phyloP scores from a whole-genome alignment of 176 grass and related monocot genomes.

The Tuctoria greenei region DNA sequence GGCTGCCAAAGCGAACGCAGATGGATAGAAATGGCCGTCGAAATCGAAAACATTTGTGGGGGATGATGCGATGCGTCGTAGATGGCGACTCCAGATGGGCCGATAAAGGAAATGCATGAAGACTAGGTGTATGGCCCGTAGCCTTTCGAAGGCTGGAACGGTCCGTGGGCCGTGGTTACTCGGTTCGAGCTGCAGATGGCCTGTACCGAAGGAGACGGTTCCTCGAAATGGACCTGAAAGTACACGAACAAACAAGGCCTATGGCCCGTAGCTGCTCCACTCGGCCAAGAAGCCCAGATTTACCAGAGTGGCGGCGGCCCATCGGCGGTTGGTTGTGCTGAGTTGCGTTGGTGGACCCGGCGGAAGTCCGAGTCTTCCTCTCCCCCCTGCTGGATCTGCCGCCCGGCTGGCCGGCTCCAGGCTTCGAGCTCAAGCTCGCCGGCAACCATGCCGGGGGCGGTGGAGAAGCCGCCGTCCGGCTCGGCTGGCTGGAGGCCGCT shows the following conservation, averaged over 20 bases:
- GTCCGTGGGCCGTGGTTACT: too few relatives aligned
- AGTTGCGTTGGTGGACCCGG: not conserved
- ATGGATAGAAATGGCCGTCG: not conserved
- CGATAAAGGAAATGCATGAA: too few relatives aligned
- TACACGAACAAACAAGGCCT: too few relatives aligned
- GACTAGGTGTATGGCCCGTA: not conserved
- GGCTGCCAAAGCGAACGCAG: conserved; percentile 19
- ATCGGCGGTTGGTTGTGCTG: not conserved
- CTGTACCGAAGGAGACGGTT: too few relatives aligned
- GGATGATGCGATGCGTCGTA: not conserved
- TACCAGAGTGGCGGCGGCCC: not conserved
- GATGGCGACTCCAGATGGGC: not conserved
- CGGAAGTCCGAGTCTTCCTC: not conserved
- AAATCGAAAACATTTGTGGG: not conserved
- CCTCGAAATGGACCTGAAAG: too few relatives aligned
- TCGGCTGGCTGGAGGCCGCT: not conserved
- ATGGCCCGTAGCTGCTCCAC: too few relatives aligned
- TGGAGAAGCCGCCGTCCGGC: too few relatives aligned
- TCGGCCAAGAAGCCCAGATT: not conserved
- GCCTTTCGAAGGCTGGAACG: too few relatives aligned
- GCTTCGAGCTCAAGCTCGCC: not conserved
- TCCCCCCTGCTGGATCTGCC: conserved; percentile 31
- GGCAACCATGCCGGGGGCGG: conserved; percentile 33
- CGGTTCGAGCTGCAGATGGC: too few relatives aligned
- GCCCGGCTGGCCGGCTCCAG: not conserved